A percentile compares a stretch with the other conserved stretches of the same genome.
Conservation (phyloP, 1,284 basidiomycete species). For the Sporisorium graminicola region DNA sequence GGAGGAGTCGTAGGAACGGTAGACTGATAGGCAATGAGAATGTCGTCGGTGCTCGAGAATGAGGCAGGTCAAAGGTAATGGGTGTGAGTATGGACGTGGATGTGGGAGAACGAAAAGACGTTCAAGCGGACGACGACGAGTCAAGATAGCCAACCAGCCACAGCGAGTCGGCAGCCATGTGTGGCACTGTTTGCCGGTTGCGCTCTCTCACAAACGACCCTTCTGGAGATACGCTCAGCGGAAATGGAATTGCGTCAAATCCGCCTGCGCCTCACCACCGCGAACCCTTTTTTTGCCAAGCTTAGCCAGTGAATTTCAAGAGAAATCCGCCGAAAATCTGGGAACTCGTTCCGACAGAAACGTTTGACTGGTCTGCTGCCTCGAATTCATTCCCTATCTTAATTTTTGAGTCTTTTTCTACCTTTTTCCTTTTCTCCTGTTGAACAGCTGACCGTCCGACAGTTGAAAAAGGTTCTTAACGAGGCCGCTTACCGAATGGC, state of each 20-base stretch:
- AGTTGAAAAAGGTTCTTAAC: neutral
- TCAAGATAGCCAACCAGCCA: neutral
- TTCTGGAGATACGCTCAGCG: no score
- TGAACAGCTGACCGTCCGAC: constrained; percentile 15
- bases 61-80: constrained; percentile 1
- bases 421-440: neutral
- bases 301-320: neutral
- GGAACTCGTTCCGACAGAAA: constrained; percentile 3
- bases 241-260: constrained; percentile 20
- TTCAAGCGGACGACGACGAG: constrained; percentile 1
- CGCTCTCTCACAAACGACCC: no score
- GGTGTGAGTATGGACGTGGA: neutral
- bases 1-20: neutral
- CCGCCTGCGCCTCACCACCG: constrained; percentile 9
- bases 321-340: constrained; percentile 6
- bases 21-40: neutral
- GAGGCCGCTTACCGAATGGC: constrained; percentile 28
- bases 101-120: neutral
- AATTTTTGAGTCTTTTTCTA: neutral
- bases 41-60: neutral
- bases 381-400: neutral
- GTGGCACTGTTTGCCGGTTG: neutral
- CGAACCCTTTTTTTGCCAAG: neutral
- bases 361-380: neutral
- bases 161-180: neutral